Evolutionary conservation across 805 yeast genomes (phyloP), one percentile per base, ranked within the genome.

Genomic region (Teunomyces pallodes): DNA sequence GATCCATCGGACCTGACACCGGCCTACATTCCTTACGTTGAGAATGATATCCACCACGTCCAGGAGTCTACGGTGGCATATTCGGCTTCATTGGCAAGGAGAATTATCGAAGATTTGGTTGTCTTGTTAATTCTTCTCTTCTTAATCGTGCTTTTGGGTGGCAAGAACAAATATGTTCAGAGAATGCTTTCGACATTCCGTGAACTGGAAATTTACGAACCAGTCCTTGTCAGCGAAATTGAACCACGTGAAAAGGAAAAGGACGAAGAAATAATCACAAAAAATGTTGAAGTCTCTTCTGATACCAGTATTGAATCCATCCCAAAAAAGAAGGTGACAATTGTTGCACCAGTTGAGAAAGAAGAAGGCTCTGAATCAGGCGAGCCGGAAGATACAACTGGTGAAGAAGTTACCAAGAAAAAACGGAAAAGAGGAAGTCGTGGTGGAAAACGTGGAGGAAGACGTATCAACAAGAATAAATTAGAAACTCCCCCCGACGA

Each of bases 351-450:
- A 3, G 46, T 49, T 43, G 59, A 52, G 17, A 16, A 49, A 5
- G 39, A 45, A n/a, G 58, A 47, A 32, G 35, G 40, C 7, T 46
- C 42, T 12, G 54, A 49, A n/a, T 48, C 52, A 38, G 54, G 36
- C 2, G 55, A 47, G 8, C 45, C 28, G 49, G 56, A 40, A 4
- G 35, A n/a, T 0, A 10, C 28, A n/a, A 33, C 16, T 5, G 32
- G 29, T 13, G 43, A 41, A 10, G 30, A 16, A 14, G 28, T 16
- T 5, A 61, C 67, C 1, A 68, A 74, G 46, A 84, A 81, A 65
- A 84, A 79, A 58, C 75, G 96, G 26, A 90, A 88, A 60, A 78
- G 97, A 59, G 97, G 97, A 4, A 75, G 86, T 8, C 74, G 97
- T 50, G 96, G 96, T 10, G 96, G 96, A 0, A 83, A 82, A 55